These are phyloP conservation scores for Balansia obtecta DNA, from an alignment of 2,329 filamentous ascomycete genomes.

Conservation along the genomic window DNA sequence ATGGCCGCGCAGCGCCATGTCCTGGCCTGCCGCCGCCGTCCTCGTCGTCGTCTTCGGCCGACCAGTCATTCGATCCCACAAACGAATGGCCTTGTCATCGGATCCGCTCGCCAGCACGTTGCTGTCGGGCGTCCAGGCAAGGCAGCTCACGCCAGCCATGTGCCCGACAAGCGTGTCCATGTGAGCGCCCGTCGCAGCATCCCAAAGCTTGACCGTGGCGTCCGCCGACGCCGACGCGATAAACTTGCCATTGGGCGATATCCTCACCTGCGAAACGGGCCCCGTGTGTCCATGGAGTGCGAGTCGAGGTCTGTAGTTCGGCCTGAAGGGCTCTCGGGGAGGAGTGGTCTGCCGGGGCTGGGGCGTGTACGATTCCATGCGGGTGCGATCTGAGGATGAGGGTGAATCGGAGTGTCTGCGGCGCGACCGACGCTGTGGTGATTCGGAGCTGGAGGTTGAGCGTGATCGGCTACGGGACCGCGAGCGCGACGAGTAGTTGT, in stretches of 20 bases:
- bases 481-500: slow-evolving; percentile 15
- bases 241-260: slow-evolving; percentile 82
- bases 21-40: slow-evolving; percentile 23
- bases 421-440: slow-evolving; percentile 19
- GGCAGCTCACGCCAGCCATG: slow-evolving; percentile 79
- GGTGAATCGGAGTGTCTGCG: slow-evolving; percentile 17
- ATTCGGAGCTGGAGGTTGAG: slow-evolving; percentile 22
- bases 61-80: slow-evolving; percentile 69
- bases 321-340: slow-evolving; percentile 37
- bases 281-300: slow-evolving; percentile 66
- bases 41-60: slow-evolving; percentile 37
- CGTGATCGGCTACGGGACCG: slow-evolving; percentile 19
- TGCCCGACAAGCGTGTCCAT: slow-evolving; percentile 88
- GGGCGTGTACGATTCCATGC: slow-evolving; percentile 9
- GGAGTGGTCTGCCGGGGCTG: slow-evolving; percentile 18
- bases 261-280: slow-evolving; percentile 72
- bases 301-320: slow-evolving; percentile 59
- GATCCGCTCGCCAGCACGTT: slow-evolving; percentile 79
- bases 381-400: slow-evolving; percentile 19
- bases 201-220: slow-evolving; percentile 84
- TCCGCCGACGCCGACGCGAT: slow-evolving; percentile 87
- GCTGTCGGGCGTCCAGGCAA: slow-evolving; percentile 90
- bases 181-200: slow-evolving; percentile 62
- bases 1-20: slow-evolving; percentile 61
- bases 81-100: slow-evolving; percentile 88